These are phyloP conservation scores for Tilletia setariae DNA, from an alignment of 1,284 basidiomycete genomes.

Conservation along the genomic window DNA sequence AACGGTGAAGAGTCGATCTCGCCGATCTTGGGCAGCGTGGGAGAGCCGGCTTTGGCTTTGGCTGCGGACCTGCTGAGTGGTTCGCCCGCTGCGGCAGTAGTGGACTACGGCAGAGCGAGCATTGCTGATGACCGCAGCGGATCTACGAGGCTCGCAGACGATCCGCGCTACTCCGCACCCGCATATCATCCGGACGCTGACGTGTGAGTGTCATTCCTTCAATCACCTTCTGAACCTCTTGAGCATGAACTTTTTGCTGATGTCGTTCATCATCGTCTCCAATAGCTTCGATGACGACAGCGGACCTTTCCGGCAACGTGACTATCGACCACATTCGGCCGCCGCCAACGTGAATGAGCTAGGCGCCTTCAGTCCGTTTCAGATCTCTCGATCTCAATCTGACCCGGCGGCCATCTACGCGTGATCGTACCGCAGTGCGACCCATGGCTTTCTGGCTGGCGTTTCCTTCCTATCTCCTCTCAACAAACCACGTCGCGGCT, in stretches of 20 bases:
- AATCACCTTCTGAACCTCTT: too few relatives aligned
- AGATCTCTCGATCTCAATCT: not conserved
- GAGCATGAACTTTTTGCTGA: constrained; percentile 1
- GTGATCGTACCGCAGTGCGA: not conserved
- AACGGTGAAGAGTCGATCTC: constrained; percentile 15
- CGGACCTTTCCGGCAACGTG: not conserved
- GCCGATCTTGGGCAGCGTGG: constrained; percentile 10
- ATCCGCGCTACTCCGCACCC: constrained; percentile 6
- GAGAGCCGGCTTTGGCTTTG: constrained; percentile 1
- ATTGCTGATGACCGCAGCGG: too few relatives aligned
- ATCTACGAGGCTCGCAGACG: not conserved
- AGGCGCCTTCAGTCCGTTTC: not conserved
- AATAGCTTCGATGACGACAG: constrained; percentile 7
- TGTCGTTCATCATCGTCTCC: not conserved
- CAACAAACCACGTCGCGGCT: not conserved
- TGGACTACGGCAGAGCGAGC: not conserved
- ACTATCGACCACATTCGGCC: not conserved
- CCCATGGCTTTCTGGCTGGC: too few relatives aligned
- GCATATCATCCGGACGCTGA: constrained; percentile 9
- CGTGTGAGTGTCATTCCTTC: not conserved
- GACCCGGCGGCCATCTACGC: not conserved
- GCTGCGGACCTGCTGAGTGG: not conserved
- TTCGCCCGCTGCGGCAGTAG: not conserved
- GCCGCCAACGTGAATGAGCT: not conserved
- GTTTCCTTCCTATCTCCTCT: not conserved